Conservation (phyloP, 2,329 filamentous ascomycete species). For the Penicillium sp. region DNA sequence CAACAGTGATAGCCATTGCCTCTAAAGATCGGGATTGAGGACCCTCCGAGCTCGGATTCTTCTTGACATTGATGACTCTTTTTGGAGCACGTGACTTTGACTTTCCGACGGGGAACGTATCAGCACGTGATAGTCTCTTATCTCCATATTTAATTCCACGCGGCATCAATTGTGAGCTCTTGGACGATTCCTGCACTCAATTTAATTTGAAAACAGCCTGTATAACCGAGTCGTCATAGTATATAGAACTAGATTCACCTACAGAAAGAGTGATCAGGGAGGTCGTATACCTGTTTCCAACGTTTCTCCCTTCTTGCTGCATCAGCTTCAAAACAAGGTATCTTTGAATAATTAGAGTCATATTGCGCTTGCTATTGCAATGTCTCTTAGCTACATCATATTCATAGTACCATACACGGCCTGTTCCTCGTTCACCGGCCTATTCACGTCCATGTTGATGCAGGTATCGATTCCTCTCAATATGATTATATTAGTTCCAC, state of each 20-base stretch:
- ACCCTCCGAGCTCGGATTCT: background rate
- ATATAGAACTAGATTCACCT: background rate
- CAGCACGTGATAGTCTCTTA: constrained; percentile 5
- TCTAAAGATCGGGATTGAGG: constrained; percentile 3
- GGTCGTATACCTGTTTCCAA: background rate
- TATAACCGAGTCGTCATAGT: background rate
- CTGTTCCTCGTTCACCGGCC: background rate
- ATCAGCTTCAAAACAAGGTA: background rate
- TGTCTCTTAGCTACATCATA: background rate
- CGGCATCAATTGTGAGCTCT: no score
- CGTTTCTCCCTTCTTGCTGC: background rate
- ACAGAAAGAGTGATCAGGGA: background rate
- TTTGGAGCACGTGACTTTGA: constrained; percentile 10
- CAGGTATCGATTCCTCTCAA: background rate
- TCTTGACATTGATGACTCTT: constrained; percentile 14
- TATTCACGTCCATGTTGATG: background rate
- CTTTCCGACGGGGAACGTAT: constrained; percentile 19
- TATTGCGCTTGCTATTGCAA: background rate
- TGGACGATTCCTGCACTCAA: background rate
- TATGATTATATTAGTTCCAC: background rate
- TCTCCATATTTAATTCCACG: background rate
- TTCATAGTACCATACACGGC: background rate
- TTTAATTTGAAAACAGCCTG: background rate
- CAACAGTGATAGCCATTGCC: constrained; percentile 51
- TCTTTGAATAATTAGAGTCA: background rate